Conservation (phyloP, 2,329 filamentous ascomycete genomes). For the Parafenestella ontariensis region DNA sequence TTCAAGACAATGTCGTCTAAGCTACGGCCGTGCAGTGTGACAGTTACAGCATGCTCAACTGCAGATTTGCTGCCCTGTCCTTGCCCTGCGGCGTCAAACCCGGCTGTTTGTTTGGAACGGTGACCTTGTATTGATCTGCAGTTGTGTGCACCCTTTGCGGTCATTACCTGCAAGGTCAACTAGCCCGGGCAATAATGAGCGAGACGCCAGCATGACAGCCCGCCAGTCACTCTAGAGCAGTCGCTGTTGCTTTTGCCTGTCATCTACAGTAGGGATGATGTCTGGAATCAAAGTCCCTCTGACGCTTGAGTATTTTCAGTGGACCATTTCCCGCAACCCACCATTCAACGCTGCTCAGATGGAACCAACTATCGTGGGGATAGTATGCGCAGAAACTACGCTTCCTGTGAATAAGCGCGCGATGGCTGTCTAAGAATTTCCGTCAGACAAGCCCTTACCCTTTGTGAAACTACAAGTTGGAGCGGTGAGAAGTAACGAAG, state of each 20-base stretch:
- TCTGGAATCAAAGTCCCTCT: neutral
- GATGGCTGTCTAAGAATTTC: neutral
- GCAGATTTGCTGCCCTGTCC: neutral
- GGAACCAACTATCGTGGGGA: neutral
- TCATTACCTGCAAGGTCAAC: conserved; percentile 21
- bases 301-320: conserved; percentile 10
- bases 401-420: neutral
- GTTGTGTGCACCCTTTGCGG: conserved; percentile 9
- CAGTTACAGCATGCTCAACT: conserved; percentile 1
- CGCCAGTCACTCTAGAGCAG: conserved; percentile 7
- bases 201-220: conserved; percentile 17
- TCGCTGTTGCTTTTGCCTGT: conserved; percentile 18
- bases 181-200: conserved; percentile 29
- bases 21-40: neutral
- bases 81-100: neutral
- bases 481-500: neutral
- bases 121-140: conserved; percentile 14
- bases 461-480: neutral
- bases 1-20: neutral
- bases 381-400: neutral
- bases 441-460: neutral
- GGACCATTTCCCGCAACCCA: conserved; percentile 2
- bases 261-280: neutral
- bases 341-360: neutral
- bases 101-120: neutral